Evolutionary conservation across 768 basidiomycete species (phyloP), one percentile per base, ranked within the genome.

Genomic region (Lactarius sp.): DNA sequence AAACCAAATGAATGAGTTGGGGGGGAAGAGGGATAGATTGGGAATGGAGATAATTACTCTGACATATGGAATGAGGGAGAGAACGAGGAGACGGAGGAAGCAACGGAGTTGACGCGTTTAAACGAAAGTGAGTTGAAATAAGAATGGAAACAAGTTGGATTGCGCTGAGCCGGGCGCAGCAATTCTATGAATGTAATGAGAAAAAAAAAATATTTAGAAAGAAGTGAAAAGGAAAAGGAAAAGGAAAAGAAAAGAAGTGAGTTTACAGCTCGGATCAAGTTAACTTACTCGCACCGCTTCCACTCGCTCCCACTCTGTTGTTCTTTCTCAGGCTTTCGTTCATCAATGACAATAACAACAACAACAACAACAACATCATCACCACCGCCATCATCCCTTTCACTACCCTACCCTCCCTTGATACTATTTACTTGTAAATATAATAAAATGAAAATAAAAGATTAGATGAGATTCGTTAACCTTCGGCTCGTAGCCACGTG

Each of bases 401-500:
- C 13, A 5, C 18, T n/a, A n/a, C 34, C 20, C 33, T 27, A 27
- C 27, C 27, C 27, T 27, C 27, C 27, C 27, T 27, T 27, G 2
- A 27, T 27, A 27, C 27, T 27, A 27, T 27, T 27, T 27, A 27
- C 27, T 34, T 16, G 10, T 33, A 6, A 54, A 39, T 22, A 37
- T 8, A 2, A 37, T 37, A 27, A 27, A 22, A 27, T 27, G 27
- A 27, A 27, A 37, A 37, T 6, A 37, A n/a, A 33, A 4, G 56
- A 58, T 58, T 39, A 50, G 47, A 50, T 58, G 27, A 27, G 27
- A 27, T 27, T 27, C 27, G 27, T 27, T 27, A 27, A 27, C 27
- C 27, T 27, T 27, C 27, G 27, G 27, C 27, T 58, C 22, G 47
- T 47, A 57, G 14, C 51, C 62, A 63, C 62, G 62, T 63, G 62